Evolutionary conservation across 2,329 filamentous ascomycete genomes (phyloP).

Genomic region (Arachnopeziza araneosa): DNA sequence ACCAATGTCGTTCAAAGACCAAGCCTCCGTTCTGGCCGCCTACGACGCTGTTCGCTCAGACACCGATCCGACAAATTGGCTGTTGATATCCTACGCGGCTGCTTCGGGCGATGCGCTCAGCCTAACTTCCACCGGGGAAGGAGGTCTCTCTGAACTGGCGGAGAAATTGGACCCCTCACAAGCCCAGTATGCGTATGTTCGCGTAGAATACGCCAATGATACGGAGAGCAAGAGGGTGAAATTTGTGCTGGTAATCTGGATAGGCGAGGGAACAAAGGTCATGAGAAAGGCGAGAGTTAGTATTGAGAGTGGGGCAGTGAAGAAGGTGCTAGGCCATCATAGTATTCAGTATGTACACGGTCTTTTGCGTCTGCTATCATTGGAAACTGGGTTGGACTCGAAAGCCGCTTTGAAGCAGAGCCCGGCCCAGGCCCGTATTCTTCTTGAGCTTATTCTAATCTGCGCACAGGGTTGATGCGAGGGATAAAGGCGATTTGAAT

Average conservation of each 20-base stretch:
- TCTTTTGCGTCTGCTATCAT: no score
- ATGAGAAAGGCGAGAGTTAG: constrained; percentile 66
- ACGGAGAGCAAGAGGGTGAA: constrained; percentile 64
- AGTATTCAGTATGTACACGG: constrained; percentile 42
- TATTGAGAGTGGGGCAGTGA: constrained; percentile 62
- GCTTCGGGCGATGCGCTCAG: constrained; percentile 50
- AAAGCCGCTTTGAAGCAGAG: no score
- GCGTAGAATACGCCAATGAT: constrained; percentile 66
- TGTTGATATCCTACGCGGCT: constrained; percentile 56
- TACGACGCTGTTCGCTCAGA: constrained; percentile 64
- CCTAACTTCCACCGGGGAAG: constrained; percentile 52
- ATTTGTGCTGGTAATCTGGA: constrained; percentile 64
- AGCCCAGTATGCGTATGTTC: constrained; percentile 36
- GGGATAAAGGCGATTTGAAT: constrained; percentile 54
- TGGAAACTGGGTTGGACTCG: no score
- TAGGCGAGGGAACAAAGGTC: constrained; percentile 57
- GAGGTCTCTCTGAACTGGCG: constrained; percentile 55
- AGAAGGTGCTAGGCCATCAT: constrained; percentile 57
- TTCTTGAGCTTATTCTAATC: no score
- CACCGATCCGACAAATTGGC: constrained; percentile 61
- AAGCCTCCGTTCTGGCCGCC: constrained; percentile 53
- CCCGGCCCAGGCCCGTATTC: no score
- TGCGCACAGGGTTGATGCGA: constrained; percentile 44
- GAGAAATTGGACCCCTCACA: constrained; percentile 42
- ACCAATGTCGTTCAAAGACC: neutral